Evolutionary conservation across 305 asterid species (phyloP).

Genomic region (Solanum chacoense): DNA sequence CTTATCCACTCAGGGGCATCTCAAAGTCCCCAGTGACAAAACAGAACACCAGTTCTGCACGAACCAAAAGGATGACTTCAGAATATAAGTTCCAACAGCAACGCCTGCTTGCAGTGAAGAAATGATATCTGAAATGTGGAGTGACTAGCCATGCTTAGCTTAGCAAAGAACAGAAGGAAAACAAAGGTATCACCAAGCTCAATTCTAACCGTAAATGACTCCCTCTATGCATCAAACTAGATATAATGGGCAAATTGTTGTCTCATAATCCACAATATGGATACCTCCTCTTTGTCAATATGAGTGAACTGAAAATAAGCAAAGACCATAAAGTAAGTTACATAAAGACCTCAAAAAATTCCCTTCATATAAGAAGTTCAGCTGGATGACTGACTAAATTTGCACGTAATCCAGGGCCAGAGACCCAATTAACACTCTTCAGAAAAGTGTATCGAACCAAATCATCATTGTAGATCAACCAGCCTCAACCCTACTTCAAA

Average conservation of each 20-base stretch:
- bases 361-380: not conserved
- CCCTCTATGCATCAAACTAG: not conserved
- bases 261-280: not conserved
- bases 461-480: not conserved
- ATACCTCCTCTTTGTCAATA: not conserved
- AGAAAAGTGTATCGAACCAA: not conserved
- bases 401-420: not conserved
- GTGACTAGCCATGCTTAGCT: not conserved
- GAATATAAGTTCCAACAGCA: not conserved
- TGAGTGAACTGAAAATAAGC: not conserved
- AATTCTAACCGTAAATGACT: not conserved
- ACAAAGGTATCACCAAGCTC: not conserved
- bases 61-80: not conserved
- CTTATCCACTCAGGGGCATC: conserved; percentile 81
- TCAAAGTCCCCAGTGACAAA: conserved; percentile 60
- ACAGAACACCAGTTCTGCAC: conserved; percentile 47
- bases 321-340: not conserved
- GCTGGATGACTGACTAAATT: not conserved
- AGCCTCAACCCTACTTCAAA: not conserved
- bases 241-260: not conserved
- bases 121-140: not conserved
- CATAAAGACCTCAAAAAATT: not conserved
- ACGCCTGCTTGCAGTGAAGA: not conserved
- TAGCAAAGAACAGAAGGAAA: not conserved
- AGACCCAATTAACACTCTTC: not conserved